These are phyloP conservation scores for Fusarium nematophilum DNA, from an alignment of 2,329 filamentous ascomycete genomes.

Conservation along the genomic window DNA sequence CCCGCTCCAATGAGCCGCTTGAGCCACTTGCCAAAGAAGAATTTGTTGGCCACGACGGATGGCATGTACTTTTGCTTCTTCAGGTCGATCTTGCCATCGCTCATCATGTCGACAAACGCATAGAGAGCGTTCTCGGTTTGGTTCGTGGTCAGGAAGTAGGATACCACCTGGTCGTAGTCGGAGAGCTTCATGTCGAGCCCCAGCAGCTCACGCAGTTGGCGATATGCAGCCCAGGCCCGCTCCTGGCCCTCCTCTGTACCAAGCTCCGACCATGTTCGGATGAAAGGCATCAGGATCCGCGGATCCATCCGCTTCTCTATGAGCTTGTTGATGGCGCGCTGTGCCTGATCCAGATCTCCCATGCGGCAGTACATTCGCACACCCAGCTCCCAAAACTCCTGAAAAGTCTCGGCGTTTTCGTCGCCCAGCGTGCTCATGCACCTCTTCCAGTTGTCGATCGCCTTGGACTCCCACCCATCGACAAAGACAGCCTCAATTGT, in stretches of 20 bases:
- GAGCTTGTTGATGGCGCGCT: conserved; percentile 65
- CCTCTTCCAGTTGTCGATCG: conserved; percentile 72
- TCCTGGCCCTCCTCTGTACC: conserved; percentile 58
- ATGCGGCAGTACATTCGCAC: conserved; percentile 70
- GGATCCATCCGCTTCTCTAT: conserved; percentile 62
- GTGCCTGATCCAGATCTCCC: conserved; percentile 69
- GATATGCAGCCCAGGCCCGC: conserved; percentile 75
- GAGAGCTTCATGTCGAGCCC: conserved; percentile 72
- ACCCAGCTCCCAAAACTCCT: conserved; percentile 73
- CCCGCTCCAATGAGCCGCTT: conserved; percentile 82
- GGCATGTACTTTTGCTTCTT: conserved; percentile 58
- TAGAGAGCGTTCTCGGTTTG: conserved; percentile 75
- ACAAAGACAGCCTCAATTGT: conserved; percentile 77
- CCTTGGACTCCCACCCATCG: conserved; percentile 68
- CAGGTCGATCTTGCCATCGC: conserved; percentile 65
- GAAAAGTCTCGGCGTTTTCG: conserved; percentile 56
- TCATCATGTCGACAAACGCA: conserved; percentile 92
- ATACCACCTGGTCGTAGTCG: conserved; percentile 81
- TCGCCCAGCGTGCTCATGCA: conserved; percentile 64
- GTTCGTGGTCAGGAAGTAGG: conserved; percentile 75
- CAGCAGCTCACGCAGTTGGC: conserved; percentile 70
- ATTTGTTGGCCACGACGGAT: conserved; percentile 72
- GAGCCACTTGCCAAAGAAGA: conserved; percentile 90
- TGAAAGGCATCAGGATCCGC: conserved; percentile 74
- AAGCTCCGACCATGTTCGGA: conserved; percentile 71